Evolutionary conservation across 352 stramenopile species (phyloP).

Genomic region (Phytophthora brassicae): DNA sequence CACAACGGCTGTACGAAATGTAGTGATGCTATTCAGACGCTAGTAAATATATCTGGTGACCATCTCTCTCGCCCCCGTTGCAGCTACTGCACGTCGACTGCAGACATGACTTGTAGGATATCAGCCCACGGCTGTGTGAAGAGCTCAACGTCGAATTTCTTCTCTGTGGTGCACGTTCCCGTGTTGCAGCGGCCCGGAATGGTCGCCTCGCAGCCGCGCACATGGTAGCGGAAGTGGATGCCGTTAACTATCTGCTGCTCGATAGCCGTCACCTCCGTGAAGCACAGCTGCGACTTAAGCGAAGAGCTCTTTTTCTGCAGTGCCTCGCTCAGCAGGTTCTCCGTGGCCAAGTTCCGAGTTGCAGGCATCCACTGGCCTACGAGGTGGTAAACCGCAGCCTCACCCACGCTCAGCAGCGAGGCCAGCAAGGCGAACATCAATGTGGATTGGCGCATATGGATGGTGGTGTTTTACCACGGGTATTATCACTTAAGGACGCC

Average conservation of each 20-base stretch:
- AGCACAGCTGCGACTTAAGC: constrained; percentile 38
- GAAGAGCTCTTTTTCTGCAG: constrained; percentile 27
- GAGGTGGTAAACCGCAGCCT: constrained; percentile 32
- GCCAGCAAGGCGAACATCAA: constrained; percentile 17
- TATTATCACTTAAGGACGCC: constrained; percentile 8
- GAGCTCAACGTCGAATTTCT: constrained; percentile 45
- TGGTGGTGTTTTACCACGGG: neutral
- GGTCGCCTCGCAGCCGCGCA: constrained; percentile 39
- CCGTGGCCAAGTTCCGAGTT: constrained; percentile 33
- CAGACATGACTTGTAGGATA: constrained; percentile 41
- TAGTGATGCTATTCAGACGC: constrained; percentile 17
- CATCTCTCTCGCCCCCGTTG: neutral
- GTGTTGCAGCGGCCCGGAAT: constrained; percentile 27
- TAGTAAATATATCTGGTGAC: constrained; percentile 31
- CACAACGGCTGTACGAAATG: constrained; percentile 1
- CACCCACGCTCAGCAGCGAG: constrained; percentile 5
- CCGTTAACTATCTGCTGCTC: constrained; percentile 66
- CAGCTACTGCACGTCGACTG: constrained; percentile 29
- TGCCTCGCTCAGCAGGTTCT: constrained; percentile 36
- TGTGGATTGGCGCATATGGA: constrained; percentile 6
- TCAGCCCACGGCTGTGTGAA: constrained; percentile 57
- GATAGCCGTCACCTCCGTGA: constrained; percentile 42
- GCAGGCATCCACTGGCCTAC: constrained; percentile 46
- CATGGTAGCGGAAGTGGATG: constrained; percentile 62
- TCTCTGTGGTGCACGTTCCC: constrained; percentile 16